phyloP scores from a whole-genome alignment of 768 basidiomycete genomes.

The Cystofilobasidium ferigula region DNA sequence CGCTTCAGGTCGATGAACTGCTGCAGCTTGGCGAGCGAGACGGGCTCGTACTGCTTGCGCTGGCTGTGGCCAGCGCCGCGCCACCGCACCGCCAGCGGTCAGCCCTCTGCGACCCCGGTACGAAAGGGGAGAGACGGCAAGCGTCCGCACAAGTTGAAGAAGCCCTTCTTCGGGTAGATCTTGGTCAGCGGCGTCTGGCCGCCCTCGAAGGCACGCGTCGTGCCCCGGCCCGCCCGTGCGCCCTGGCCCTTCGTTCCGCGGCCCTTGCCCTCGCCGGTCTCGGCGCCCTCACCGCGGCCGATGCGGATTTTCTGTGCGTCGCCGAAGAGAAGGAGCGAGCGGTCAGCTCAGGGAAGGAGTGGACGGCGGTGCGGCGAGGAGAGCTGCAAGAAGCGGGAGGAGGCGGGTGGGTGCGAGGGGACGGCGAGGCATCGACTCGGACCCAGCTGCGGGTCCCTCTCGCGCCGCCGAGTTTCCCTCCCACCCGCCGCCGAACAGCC shows the following conservation, averaged over 20 bases:
- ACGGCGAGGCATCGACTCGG: too few species aligned
- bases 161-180: conserved; percentile 84
- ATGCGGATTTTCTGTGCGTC: conserved; percentile 45
- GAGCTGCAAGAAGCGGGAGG: too few species aligned
- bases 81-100: not conserved
- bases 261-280: conserved; percentile 81
- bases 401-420: too few species aligned
- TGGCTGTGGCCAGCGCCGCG: not conserved
- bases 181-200: conserved; percentile 91
- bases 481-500: not conserved
- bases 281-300: conserved; percentile 84
- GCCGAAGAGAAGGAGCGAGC: not conserved
- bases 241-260: conserved; percentile 94
- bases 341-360: not conserved
- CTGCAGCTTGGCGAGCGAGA: conserved; percentile 56
- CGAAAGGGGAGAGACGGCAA: not conserved
- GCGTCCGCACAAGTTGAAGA: conserved; percentile 67
- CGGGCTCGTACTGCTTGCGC: conserved; percentile 21
- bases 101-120: not conserved
- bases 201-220: conserved; percentile 77
- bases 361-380: not conserved
- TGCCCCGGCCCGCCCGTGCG: conserved; percentile 76
- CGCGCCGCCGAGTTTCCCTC: too few species aligned
- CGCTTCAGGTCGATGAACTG: conserved; percentile 81
- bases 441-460: too few species aligned